Conservation (phyloP, 805 yeast species). For the Nakazawaea wickerhamii region DNA sequence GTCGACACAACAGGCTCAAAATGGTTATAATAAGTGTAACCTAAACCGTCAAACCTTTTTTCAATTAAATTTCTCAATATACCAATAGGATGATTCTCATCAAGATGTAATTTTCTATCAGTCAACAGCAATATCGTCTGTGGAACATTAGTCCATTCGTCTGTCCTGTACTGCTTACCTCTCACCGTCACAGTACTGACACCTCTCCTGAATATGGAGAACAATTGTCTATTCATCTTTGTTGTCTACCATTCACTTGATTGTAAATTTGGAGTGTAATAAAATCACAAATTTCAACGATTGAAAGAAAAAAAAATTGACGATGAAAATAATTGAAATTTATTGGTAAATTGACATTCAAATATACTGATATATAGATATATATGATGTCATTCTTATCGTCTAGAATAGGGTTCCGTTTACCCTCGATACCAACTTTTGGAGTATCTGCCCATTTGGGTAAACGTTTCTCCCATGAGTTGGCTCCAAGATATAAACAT, state of each 20-base stretch:
- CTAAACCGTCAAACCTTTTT: constrained; percentile 54
- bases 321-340: neutral
- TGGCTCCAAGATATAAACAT: constrained; percentile 67
- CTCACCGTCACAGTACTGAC: constrained; percentile 34
- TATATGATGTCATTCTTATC: neutral
- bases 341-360: neutral
- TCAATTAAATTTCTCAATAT: constrained; percentile 75
- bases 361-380: neutral
- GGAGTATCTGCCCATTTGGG: constrained; percentile 13
- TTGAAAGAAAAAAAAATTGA: neutral
- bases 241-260: neutral
- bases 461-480: constrained; percentile 56
- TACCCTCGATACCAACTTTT: neutral
- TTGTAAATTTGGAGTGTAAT: too few species aligned
- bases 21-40: constrained; percentile 72
- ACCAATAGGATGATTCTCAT: constrained; percentile 83
- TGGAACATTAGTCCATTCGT: constrained; percentile 84
- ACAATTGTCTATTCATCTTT: neutral
- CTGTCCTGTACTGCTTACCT: constrained; percentile 50
- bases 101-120: constrained; percentile 66
- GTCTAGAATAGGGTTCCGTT: constrained; percentile 4
- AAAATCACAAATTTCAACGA: too few species aligned
- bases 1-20: constrained; percentile 81
- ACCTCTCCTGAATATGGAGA: constrained; percentile 1
- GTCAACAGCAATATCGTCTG: constrained; percentile 63